phyloP scores from a whole-genome alignment of 305 asterid species.

The Salvia sclarea region DNA sequence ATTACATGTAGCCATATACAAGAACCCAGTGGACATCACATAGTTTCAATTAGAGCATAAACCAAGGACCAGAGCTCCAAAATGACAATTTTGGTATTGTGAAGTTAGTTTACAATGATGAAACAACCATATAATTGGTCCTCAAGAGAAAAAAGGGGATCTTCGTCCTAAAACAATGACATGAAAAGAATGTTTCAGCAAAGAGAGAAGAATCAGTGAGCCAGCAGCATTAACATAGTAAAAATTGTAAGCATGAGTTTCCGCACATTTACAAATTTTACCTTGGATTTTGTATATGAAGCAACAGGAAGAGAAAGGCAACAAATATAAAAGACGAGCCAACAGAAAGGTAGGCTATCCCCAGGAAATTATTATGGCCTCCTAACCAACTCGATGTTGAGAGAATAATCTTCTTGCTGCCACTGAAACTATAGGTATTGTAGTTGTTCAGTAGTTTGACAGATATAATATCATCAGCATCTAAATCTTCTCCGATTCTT shows the following conservation, averaged over 20 bases:
- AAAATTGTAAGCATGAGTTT: conserved; percentile 21
- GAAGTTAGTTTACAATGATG: conserved; percentile 18
- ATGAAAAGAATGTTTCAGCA: conserved; percentile 14
- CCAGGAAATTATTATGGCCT: conserved; percentile 68
- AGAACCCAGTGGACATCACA: not conserved
- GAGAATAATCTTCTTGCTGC: conserved; percentile 72
- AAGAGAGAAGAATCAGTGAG: conserved; percentile 20
- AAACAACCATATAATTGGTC: conserved; percentile 18
- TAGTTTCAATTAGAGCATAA: not conserved
- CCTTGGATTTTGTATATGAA: conserved; percentile 68
- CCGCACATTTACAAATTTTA: conserved; percentile 35
- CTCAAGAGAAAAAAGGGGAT: conserved; percentile 17
- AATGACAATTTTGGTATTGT: conserved; percentile 9
- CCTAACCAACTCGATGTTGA: conserved; percentile 76
- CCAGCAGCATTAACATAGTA: conserved; percentile 14
- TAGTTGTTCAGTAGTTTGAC: conserved; percentile 65
- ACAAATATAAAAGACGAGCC: conserved; percentile 51
- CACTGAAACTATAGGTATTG: conserved; percentile 81
- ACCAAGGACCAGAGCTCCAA: conserved; percentile 9
- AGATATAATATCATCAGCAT: conserved; percentile 48
- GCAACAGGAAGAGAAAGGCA: conserved; percentile 55
- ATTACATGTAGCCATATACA: not conserved
- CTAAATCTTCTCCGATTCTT: conserved; percentile 68
- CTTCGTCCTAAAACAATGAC: conserved; percentile 21
- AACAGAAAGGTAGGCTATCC: conserved; percentile 51